Base-by-base conservation (phyloP, 257 asterid species). In the Penstemon eatonii region DNA sequence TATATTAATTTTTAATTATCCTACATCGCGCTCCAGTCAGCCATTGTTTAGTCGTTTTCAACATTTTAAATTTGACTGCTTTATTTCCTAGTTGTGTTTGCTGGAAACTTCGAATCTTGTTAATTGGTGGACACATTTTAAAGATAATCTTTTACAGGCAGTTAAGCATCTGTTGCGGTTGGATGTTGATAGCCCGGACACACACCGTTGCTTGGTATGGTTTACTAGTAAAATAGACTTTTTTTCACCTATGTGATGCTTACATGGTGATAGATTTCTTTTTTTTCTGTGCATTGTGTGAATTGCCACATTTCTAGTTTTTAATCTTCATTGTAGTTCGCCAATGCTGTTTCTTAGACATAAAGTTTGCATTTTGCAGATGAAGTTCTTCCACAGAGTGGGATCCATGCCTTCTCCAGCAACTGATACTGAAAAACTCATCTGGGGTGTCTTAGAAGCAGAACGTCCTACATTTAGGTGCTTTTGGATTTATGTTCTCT, bases 191-290 rank as follows among this genome's bases (percentile, higher is more conserved):
- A 81, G 76, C 79, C 89, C 99, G 9, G 95, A 90, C 66, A 81
- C 89, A 15, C 97, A 90, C 82, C 79, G 95, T 60, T 85, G 96
- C 79, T 78, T 88, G 96, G 99, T 93, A 90, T 81, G 87, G 37
- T 45, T 77, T 46, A 63, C 71, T 40, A 68, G 63, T 52, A 63
- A 44, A 40, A 18, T 19, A n/a, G 52, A 36, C 25, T 55, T 5
- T 18, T 6, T 43, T 7, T 15, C 15, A 60, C 51, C 33, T 3
- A 18, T 69, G 12, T 74, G 60, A 60, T 68, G 65, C 61, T 42
- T 6, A 39, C 39, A 19, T 57, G 39, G 61, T 43, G 42, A 60
- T 18, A 46, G 25, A 42, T 45, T 53, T 38, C 73, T 33, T 53
- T 18, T 15, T 15, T 56, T 13, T 59, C 11, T 40, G 60, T 56